Percentiles rank a stretch among this genome's conserved stretches.
phyloP scores from a whole-genome alignment of 2,329 filamentous ascomycete species.

The Teratosphaeria gauchensis region DNA sequence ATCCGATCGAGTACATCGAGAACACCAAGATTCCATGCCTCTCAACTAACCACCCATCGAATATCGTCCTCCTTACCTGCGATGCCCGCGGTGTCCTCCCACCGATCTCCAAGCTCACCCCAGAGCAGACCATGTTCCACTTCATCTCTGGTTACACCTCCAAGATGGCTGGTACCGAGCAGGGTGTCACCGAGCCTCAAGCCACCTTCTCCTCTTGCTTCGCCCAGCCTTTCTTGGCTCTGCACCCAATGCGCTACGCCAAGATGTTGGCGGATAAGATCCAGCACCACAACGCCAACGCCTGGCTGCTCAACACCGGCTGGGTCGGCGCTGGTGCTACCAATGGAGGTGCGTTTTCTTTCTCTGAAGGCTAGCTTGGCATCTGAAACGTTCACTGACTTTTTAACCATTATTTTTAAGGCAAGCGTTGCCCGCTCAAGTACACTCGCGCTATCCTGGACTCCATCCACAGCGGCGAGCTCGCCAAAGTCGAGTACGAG shows the following conservation, averaged over 20 bases:
- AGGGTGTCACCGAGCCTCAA: slow-evolving; percentile 92
- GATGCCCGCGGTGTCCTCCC: slow-evolving; percentile 95
- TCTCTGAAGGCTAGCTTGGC: background rate
- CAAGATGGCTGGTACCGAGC: slow-evolving; percentile 99
- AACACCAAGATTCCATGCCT: slow-evolving; percentile 99
- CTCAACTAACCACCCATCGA: slow-evolving; percentile 76
- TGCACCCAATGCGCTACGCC: slow-evolving; percentile 98
- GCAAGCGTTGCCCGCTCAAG: slow-evolving; percentile 90
- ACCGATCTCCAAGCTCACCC: slow-evolving; percentile 92
- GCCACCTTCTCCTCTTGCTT: slow-evolving; percentile 99
- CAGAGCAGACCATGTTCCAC: slow-evolving; percentile 98
- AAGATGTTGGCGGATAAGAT: slow-evolving; percentile 99
- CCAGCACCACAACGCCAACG: slow-evolving; percentile 84
- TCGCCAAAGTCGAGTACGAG: slow-evolving; percentile 88
- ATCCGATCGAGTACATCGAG: slow-evolving; percentile 97
- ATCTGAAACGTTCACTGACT: background rate
- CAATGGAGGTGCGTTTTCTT: slow-evolving; percentile 35
- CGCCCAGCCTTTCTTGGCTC: slow-evolving; percentile 94
- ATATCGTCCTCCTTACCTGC: slow-evolving; percentile 97
- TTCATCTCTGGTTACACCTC: slow-evolving; percentile 99
- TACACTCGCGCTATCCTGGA: slow-evolving; percentile 98
- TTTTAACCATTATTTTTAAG: background rate
- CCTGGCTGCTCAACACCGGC: slow-evolving; percentile 96
- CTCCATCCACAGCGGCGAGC: slow-evolving; percentile 92
- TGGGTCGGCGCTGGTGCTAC: slow-evolving; percentile 89